Evolutionary conservation across 345 rosid genomes (phyloP).

Genomic region (Rhizophora apiculata): DNA sequence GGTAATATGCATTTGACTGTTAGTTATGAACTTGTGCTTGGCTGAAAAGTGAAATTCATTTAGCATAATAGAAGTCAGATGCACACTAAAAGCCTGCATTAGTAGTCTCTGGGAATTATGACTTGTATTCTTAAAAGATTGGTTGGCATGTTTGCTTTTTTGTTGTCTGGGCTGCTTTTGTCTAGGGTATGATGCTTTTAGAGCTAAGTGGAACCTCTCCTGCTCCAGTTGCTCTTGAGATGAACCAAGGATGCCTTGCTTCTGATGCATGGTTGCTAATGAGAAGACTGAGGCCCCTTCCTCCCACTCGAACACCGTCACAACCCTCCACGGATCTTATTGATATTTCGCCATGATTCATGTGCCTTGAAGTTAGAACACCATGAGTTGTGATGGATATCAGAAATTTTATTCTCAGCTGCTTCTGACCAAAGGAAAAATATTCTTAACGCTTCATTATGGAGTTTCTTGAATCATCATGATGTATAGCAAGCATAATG

Average conservation of each 20-base stretch:
- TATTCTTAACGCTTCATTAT: not conserved
- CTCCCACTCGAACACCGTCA: conserved; percentile 22
- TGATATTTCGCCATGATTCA: conserved; percentile 45
- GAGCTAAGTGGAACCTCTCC: conserved; percentile 54
- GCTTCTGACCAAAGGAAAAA: not conserved
- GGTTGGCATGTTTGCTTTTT: conserved; percentile 4
- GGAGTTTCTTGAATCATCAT: not conserved
- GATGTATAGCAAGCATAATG: not conserved
- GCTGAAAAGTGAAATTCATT: not conserved
- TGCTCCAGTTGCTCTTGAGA: conserved; percentile 65
- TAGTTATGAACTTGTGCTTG: conserved; percentile 1
- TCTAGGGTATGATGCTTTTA: conserved; percentile 71
- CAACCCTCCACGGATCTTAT: conserved; percentile 21
- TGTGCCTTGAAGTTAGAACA: not conserved
- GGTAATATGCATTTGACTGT: conserved; percentile 35
- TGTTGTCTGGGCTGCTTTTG: conserved; percentile 11
- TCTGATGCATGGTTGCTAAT: conserved; percentile 76
- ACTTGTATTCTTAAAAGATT: not conserved
- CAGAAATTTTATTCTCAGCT: not conserved
- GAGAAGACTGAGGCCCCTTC: conserved; percentile 43
- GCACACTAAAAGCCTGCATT: not conserved
- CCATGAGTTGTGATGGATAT: not conserved
- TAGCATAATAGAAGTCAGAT: not conserved
- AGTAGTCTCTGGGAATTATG: not conserved
- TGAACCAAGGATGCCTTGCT: conserved; percentile 65